Evolutionary conservation across 306 rosid species (phyloP).

Genomic region (Acacia acuminata): DNA sequence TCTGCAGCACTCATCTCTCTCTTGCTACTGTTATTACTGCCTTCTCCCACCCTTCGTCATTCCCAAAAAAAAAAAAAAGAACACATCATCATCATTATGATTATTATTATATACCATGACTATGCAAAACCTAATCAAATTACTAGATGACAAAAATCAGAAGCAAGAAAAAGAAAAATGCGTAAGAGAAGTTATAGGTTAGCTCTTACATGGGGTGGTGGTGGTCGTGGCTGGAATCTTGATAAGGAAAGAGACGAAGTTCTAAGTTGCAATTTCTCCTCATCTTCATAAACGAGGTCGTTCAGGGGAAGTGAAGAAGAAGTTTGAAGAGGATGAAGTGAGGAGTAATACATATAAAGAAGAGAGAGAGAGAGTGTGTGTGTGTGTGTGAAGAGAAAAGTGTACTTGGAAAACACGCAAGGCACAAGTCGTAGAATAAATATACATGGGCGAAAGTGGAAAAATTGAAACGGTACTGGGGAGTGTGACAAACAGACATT

Average conservation of each 20-base stretch:
- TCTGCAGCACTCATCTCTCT: constrained; percentile 18
- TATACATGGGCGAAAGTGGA: neutral
- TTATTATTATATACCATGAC: too few relatives aligned
- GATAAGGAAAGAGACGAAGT: constrained; percentile 57
- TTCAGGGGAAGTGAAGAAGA: neutral
- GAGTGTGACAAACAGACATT: neutral
- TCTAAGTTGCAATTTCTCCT: constrained; percentile 69
- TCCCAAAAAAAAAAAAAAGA: neutral
- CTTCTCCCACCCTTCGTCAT: constrained; percentile 33
- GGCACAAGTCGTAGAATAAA: neutral
- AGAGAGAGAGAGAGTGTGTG: neutral
- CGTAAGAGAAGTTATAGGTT: neutral
- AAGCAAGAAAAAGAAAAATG: neutral
- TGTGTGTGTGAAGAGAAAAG: neutral
- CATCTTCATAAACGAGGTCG: constrained; percentile 23
- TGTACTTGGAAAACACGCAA: constrained; percentile 31
- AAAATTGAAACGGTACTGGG: neutral
- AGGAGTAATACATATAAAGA: neutral
- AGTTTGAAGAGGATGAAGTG: neutral
- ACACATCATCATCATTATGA: too few relatives aligned
- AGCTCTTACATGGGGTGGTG: constrained; percentile 24
- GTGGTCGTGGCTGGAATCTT: constrained; percentile 9
- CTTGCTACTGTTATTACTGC: neutral
- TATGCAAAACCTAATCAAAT: neutral
- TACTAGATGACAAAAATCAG: too few relatives aligned